phyloP scores from a whole-genome alignment of 83 land plant species.

The Thuja plicata region DNA sequence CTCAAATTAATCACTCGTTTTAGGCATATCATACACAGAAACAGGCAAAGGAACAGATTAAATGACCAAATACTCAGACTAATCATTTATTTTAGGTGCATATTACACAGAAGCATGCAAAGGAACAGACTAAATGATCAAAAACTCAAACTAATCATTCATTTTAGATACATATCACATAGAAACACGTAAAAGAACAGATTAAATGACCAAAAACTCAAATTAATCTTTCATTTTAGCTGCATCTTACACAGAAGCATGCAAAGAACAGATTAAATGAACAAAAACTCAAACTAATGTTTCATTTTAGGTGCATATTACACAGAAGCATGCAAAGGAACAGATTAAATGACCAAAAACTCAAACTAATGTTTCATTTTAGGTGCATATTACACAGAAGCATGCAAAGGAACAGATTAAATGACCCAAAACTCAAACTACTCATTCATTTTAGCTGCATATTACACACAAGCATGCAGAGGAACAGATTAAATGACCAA shows the following conservation, averaged over 20 bases:
- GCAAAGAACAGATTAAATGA: not conserved
- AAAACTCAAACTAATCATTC: too few relatives aligned
- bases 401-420: not conserved
- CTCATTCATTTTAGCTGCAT: too few relatives aligned
- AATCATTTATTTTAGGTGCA: too few relatives aligned
- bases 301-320: too few relatives aligned
- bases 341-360: not conserved
- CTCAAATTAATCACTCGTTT: not conserved
- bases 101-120: not conserved
- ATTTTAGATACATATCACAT: not conserved
- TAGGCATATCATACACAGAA: not conserved
- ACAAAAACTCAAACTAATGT: not conserved
- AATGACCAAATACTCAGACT: too few relatives aligned
- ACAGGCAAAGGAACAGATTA: too few relatives aligned
- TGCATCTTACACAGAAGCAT: not conserved
- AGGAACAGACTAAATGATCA: too few relatives aligned
- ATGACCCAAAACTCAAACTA: not conserved
- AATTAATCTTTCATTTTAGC: too few relatives aligned
- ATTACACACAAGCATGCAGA: not conserved
- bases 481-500: not conserved
- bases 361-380: too few relatives aligned
- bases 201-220: not conserved
- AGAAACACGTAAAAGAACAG: not conserved
- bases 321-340: not conserved
- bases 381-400: not conserved